Conservation (phyloP, 441 rosid species). For the Biscutella auriculata region DNA sequence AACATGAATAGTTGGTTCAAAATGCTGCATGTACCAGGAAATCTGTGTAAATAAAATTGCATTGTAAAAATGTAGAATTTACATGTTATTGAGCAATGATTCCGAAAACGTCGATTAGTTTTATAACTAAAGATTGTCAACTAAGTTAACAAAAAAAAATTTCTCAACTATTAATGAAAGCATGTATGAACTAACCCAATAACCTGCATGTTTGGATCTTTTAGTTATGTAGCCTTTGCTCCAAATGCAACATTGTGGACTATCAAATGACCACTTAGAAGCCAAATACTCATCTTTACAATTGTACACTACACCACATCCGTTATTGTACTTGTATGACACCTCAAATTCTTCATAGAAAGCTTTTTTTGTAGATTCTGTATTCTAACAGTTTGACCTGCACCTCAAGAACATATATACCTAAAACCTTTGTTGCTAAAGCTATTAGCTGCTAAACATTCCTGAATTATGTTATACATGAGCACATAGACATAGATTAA, state of each 20-base stretch:
- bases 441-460: conserved; percentile 66
- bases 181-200: conserved; percentile 30
- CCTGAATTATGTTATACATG: conserved; percentile 39
- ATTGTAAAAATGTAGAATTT: too few relatives aligned
- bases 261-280: conserved; percentile 77
- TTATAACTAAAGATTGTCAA: conserved; percentile 5
- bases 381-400: conserved; percentile 75
- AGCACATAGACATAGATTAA: not conserved
- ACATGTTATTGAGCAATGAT: too few relatives aligned
- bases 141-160: too few relatives aligned
- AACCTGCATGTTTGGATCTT: conserved; percentile 94
- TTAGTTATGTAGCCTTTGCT: conserved; percentile 71
- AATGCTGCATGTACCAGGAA: too few relatives aligned
- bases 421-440: conserved; percentile 85
- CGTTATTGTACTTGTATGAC: conserved; percentile 75
- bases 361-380: conserved; percentile 93
- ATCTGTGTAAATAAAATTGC: too few relatives aligned
- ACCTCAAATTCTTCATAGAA: conserved; percentile 86
- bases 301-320: conserved; percentile 87
- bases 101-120: conserved; percentile 14
- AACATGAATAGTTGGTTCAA: too few relatives aligned
- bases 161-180: not conserved
- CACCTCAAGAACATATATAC: conserved; percentile 91
- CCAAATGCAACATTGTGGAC: conserved; percentile 93
- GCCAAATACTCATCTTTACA: conserved; percentile 97